A percentile compares a stretch with the other conserved stretches of the same genome.
Evolutionary conservation across 495 filamentous ascomycete genomes (phyloP).

Genomic region (Tuber aestivum): DNA sequence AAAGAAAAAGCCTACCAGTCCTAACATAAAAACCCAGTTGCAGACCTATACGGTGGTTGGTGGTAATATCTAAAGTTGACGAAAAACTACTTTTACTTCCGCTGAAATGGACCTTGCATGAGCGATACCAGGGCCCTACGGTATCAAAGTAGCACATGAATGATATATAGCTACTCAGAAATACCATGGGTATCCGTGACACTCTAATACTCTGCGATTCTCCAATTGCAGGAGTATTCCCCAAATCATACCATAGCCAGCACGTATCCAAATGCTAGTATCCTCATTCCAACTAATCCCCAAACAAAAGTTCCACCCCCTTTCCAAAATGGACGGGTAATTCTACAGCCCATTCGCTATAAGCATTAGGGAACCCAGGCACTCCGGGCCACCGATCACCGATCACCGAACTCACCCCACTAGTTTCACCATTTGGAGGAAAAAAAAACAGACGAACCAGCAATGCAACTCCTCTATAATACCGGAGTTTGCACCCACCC

Average conservation of each 20-base stretch:
- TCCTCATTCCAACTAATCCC: not conserved
- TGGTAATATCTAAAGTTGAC: not conserved
- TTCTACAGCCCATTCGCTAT: not conserved
- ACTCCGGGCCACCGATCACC: not conserved
- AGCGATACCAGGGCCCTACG: not conserved
- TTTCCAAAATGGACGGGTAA: not conserved
- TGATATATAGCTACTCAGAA: not conserved
- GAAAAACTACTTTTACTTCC: not conserved
- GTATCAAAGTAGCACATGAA: not conserved
- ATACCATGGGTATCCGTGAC: not conserved
- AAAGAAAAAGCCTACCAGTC: not conserved
- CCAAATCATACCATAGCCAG: not conserved
- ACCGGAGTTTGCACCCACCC: not conserved
- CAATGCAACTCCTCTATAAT: not conserved
- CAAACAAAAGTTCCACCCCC: not conserved
- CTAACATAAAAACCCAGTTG: not conserved
- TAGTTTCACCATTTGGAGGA: not conserved
- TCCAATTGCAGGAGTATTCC: not conserved
- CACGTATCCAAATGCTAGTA: not conserved
- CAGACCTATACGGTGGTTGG: not conserved
- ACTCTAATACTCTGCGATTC: not conserved
- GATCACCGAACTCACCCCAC: not conserved
- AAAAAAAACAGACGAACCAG: not conserved
- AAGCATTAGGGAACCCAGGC: not conserved
- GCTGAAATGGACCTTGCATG: not conserved